These are phyloP conservation scores for Salix viminalis DNA, from an alignment of 345 rosid species.

Conservation along the genomic window DNA sequence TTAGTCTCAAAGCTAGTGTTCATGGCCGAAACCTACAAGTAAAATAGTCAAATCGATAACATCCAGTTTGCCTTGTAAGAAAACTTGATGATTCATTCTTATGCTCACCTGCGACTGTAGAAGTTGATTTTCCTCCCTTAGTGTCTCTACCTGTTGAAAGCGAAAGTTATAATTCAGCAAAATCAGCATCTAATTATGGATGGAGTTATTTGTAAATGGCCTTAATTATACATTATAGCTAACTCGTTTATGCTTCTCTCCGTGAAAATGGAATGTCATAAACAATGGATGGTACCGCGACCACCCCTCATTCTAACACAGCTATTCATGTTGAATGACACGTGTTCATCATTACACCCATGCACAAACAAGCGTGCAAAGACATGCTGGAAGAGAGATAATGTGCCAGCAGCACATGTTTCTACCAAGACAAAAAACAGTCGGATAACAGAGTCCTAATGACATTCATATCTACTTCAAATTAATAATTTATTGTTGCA, in stretches of 20 bases:
- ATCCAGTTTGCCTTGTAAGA: too few relatives aligned
- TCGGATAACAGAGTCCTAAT: neutral
- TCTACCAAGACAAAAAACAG: neutral
- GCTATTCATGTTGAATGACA: neutral
- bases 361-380: neutral
- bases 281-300: neutral
- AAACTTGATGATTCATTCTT: neutral
- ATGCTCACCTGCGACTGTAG: neutral
- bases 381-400: neutral
- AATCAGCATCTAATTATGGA: neutral
- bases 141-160: neutral
- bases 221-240: too few relatives aligned
- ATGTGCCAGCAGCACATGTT: neutral
- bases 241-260: too few relatives aligned
- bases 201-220: neutral
- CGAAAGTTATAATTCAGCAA: neutral
- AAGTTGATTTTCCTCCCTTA: neutral
- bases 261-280: neutral
- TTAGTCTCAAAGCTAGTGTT: too few relatives aligned
- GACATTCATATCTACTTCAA: neutral
- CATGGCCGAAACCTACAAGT: too few relatives aligned
- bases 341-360: neutral
- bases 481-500: neutral
- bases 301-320: neutral
- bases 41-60: too few relatives aligned